These are phyloP conservation scores for Colletotrichum scovillei DNA, from an alignment of 2,329 filamentous ascomycete genomes.

Conservation along the genomic window DNA sequence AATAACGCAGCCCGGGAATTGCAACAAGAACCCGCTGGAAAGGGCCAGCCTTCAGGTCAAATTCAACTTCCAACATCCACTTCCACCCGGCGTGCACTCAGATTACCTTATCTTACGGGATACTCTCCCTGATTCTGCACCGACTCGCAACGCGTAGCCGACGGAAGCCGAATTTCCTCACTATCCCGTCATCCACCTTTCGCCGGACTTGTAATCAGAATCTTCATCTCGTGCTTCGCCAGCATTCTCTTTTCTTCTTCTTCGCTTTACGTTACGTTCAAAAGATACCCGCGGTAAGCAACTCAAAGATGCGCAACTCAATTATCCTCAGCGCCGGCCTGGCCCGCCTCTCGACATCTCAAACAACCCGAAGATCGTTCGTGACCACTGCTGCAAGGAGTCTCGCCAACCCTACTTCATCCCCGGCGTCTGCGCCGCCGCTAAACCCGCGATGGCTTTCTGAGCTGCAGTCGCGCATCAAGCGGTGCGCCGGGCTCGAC, in stretches of 20 bases:
- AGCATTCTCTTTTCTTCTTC: background rate
- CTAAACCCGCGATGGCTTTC: slow-evolving; percentile 43
- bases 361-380: slow-evolving; percentile 5
- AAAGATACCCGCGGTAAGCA: background rate
- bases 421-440: background rate
- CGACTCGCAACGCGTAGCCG: slow-evolving; percentile 6
- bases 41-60: background rate
- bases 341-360: background rate
- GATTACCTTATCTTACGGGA: background rate
- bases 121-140: background rate
- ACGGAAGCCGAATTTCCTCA: slow-evolving; percentile 25
- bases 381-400: slow-evolving; percentile 3
- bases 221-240: background rate
- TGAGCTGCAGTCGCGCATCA: slow-evolving; percentile 40
- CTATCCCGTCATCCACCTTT: slow-evolving; percentile 10
- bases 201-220: background rate
- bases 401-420: background rate
- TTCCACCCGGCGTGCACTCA: background rate
- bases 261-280: background rate
- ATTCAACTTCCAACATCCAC: background rate
- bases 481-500: slow-evolving; percentile 11
- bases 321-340: slow-evolving; percentile 10
- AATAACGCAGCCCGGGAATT: background rate
- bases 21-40: background rate
- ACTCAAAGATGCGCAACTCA: background rate